These are phyloP conservation scores for Scytalidium lignicola DNA, from an alignment of 2,329 filamentous ascomycete genomes.

Conservation along the genomic window DNA sequence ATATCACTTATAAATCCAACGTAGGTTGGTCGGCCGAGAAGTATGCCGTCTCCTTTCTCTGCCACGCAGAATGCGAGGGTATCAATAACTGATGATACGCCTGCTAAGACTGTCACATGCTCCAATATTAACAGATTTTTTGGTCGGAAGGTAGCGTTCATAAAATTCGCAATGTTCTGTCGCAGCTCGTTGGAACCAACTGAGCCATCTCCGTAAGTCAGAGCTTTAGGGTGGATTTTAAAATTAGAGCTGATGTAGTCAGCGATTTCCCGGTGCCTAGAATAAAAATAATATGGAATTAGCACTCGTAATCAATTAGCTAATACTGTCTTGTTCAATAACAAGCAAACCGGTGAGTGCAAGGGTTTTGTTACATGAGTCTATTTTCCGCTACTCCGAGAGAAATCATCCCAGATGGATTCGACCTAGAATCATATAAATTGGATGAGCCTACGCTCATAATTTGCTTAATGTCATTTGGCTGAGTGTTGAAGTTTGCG, in stretches of 20 bases:
- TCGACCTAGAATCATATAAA: background rate
- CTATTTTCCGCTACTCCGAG: conserved; percentile 13
- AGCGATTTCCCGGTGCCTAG: conserved; percentile 10
- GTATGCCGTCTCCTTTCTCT: conserved; percentile 38
- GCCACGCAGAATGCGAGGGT: conserved; percentile 36
- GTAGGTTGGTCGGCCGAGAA: conserved; percentile 42
- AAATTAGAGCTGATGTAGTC: conserved; percentile 7
- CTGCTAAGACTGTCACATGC: conserved; percentile 34
- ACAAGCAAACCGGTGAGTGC: background rate
- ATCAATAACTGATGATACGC: conserved; percentile 26
- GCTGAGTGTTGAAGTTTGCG: no score
- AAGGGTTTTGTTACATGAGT: conserved; percentile 5
- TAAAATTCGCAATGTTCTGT: conserved; percentile 31
- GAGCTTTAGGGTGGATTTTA: conserved; percentile 4
- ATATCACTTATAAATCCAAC: conserved; percentile 41
- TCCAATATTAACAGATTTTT: conserved; percentile 26
- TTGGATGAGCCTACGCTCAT: no score
- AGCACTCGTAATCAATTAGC: no score
- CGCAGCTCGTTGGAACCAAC: conserved; percentile 31
- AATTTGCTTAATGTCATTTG: no score
- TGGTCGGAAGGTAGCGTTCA: conserved; percentile 36
- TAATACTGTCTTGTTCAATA: background rate
- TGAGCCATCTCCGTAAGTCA: conserved; percentile 11
- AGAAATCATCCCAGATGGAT: conserved; percentile 8
- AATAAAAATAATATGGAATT: background rate